A percentile compares a stretch with the other conserved stretches of the same genome.
Evolutionary conservation across 1,284 basidiomycete genomes (phyloP).

Genomic region (Rhodotorula glutinis): DNA sequence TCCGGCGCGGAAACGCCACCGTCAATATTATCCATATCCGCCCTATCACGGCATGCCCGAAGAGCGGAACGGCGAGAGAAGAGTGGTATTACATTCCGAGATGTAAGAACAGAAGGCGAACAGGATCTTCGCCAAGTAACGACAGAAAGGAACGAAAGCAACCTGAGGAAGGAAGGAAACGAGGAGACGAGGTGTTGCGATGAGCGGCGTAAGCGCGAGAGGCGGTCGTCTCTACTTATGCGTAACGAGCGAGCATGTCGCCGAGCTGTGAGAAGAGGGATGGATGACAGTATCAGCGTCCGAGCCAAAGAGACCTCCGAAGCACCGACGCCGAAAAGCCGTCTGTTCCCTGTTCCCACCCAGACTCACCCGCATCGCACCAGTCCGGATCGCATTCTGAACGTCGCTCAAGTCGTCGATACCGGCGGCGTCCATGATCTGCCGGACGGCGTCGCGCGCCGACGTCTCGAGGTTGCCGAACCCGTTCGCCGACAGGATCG

Average conservation of each 20-base stretch:
- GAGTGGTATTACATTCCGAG: neutral
- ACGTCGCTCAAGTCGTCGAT: conserved; percentile 89
- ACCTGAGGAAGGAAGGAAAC: neutral
- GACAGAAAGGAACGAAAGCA: neutral
- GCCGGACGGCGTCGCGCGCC: conserved; percentile 73
- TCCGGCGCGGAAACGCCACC: no score
- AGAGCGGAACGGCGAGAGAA: no score
- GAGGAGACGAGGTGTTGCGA: neutral
- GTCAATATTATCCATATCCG: no score
- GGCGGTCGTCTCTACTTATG: neutral
- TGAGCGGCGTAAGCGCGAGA: neutral
- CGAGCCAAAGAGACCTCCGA: neutral
- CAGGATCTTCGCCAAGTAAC: no score
- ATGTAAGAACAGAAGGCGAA: neutral
- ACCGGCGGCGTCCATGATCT: conserved; percentile 61
- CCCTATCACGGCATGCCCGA: no score
- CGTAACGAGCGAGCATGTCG: conserved; percentile 29
- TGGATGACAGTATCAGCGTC: neutral
- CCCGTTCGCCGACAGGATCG: conserved; percentile 51
- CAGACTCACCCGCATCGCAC: conserved; percentile 80
- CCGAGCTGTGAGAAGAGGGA: conserved; percentile 8
- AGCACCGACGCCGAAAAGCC: neutral
- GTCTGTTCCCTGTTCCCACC: no score
- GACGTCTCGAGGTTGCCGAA: conserved; percentile 63
- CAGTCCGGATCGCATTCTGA: conserved; percentile 73